phyloP scores from a whole-genome alignment of 1,284 basidiomycete genomes.

The Fomitiporia mediterranea region DNA sequence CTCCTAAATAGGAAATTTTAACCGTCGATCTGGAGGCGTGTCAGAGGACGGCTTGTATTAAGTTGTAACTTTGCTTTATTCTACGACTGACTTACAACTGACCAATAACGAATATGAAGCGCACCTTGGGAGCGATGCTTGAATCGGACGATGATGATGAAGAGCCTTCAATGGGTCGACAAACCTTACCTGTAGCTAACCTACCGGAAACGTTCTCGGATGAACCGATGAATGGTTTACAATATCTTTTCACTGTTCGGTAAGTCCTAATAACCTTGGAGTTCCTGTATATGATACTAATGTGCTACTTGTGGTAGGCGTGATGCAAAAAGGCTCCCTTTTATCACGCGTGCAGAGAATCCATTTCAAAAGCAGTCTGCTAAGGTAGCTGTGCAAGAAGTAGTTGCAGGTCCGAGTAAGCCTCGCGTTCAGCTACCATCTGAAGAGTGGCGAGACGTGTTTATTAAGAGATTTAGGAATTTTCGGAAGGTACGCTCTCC shows the following conservation, averaged over 20 bases:
- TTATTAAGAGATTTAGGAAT: slow-evolving; percentile 56
- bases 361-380: slow-evolving; percentile 42
- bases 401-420: too few species aligned
- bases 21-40: not conserved
- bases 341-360: slow-evolving; percentile 55
- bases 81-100: not conserved
- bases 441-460: slow-evolving; percentile 55
- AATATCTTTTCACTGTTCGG: slow-evolving; percentile 81
- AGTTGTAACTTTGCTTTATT: not conserved
- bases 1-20: not conserved
- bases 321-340: slow-evolving; percentile 59
- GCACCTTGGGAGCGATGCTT: slow-evolving; percentile 41
- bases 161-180: slow-evolving; percentile 51
- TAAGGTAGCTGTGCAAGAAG: too few species aligned
- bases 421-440: slow-evolving; percentile 46
- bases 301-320: slow-evolving; percentile 40
- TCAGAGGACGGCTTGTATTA: not conserved
- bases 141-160: slow-evolving; percentile 42
- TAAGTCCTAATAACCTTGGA: too few species aligned
- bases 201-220: slow-evolving; percentile 61
- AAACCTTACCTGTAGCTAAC: slow-evolving; percentile 71
- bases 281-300: slow-evolving; percentile 4
- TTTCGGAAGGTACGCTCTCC: slow-evolving; percentile 50
- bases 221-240: slow-evolving; percentile 65
- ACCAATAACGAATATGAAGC: slow-evolving; percentile 37